A percentile compares a stretch with the other conserved stretches of the same genome.
Evolutionary conservation across 805 yeast genomes (phyloP).

Genomic region (Ogataea paraovalis): DNA sequence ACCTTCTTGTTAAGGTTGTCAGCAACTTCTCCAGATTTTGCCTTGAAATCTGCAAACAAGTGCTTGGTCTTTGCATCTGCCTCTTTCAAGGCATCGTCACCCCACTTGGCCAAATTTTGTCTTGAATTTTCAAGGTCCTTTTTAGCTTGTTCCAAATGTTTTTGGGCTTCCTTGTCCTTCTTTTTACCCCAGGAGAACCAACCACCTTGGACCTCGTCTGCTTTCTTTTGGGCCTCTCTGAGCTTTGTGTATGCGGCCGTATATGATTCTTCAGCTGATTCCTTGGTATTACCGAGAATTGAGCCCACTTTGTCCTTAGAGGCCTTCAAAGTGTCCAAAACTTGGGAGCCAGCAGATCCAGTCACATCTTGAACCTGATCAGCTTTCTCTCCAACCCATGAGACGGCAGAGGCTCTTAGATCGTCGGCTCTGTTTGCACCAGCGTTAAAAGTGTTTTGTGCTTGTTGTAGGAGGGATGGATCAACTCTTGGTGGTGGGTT

Average conservation of each 20-base stretch:
- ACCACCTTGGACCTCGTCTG: constrained; percentile 28
- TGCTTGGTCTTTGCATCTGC: constrained; percentile 14
- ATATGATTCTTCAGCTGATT: constrained; percentile 23
- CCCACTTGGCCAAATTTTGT: constrained; percentile 20
- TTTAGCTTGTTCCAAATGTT: constrained; percentile 33
- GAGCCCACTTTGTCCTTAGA: constrained; percentile 14
- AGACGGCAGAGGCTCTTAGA: constrained; percentile 15
- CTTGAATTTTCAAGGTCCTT: constrained; percentile 34
- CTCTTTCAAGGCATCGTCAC: constrained; percentile 18
- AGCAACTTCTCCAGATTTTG: constrained; percentile 5
- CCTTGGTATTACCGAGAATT: constrained; percentile 18
- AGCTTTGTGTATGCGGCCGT: constrained; percentile 23
- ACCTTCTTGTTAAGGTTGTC: constrained; percentile 11
- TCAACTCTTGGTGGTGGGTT: constrained; percentile 21
- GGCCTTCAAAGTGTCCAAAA: constrained; percentile 11
- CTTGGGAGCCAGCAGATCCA: constrained; percentile 13
- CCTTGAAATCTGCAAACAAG: constrained; percentile 7
- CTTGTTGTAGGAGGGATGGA: constrained; percentile 3
- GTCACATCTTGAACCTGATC: constrained; percentile 13
- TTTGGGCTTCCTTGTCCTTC: constrained; percentile 33
- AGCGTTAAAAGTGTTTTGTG: constrained; percentile 11
- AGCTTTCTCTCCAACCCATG: constrained; percentile 20
- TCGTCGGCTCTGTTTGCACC: constrained; percentile 21
- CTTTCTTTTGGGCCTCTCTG: constrained; percentile 31
- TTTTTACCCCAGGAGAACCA: constrained; percentile 39